Evolutionary conservation across 257 asterid species (phyloP), one percentile per base, ranked within the genome.

Genomic region (Solanum lycopersicoides): DNA sequence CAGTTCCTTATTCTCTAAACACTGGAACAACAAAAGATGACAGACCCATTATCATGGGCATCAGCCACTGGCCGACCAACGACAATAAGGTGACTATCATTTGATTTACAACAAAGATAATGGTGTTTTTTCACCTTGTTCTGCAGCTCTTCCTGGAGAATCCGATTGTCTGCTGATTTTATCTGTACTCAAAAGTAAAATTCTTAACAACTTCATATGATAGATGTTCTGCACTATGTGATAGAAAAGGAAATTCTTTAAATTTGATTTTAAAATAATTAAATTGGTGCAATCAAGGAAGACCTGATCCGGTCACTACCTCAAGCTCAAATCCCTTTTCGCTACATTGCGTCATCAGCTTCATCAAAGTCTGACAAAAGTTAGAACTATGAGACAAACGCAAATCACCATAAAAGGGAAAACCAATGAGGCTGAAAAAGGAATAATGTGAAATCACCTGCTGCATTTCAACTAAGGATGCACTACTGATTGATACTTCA

Each of bases 281-380:
- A 11, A 50, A 84, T 25, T 47, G 47, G 41, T n/a, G 76, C 74
- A 28, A 41, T 21, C 39, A 88, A 85, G 66, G 30, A 25, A 83
- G 66, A 83, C 13, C 75, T 86, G 32, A 53, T 25, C n/a, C 13
- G 28, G 77, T 88, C 59, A 87, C 85, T 23, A 97, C 99, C 98
- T 97, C 99, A 50, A 97, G 98, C 93, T 96, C 99, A 89, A 97
- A 97, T 72, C 93, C 92, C 87, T 91, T 94, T 93, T 97, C 98
- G 84, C 93, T 93, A 87, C 98, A 96, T 91, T 97, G 97, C 53
- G 98, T 90, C 95, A 89, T 95, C 93, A 97, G 90, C 88, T 92
- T 93, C 91, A 80, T 90, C 91, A 95, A 89, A 10, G 98, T 93
- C 99, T 97, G 98, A 75, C 37, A 32, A 72, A 68, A 50, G 23